phyloP scores from a whole-genome alignment of 208 protist genomes.

The Wallacemonas rigidus region DNA sequence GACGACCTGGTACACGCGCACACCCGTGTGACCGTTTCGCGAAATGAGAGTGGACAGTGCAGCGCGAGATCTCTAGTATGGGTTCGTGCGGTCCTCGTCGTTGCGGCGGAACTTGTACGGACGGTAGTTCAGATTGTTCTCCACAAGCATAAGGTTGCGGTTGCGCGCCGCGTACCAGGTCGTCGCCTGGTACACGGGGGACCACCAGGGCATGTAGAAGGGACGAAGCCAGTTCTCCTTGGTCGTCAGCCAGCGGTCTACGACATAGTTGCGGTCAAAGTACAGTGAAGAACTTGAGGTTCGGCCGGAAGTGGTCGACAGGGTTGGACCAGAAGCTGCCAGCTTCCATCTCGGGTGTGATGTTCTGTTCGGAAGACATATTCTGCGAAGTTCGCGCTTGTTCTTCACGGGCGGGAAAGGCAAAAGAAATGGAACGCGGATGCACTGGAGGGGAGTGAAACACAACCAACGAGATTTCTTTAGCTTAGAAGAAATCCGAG shows the following conservation, averaged over 20 bases:
- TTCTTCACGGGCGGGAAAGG: background rate
- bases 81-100: constrained; percentile 89
- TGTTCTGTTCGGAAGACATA: constrained; percentile 44
- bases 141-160: constrained; percentile 87
- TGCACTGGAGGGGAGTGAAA: background rate
- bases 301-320: constrained; percentile 91
- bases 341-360: constrained; percentile 33
- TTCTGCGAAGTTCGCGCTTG: constrained; percentile 7
- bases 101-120: constrained; percentile 90
- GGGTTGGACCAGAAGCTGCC: constrained; percentile 87
- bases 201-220: constrained; percentile 89
- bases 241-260: constrained; percentile 78
- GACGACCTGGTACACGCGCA: too few relatives aligned
- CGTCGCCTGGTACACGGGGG: constrained; percentile 78
- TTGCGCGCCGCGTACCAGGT: constrained; percentile 88
- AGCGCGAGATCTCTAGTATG: constrained; percentile 55
- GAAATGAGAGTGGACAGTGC: background rate
- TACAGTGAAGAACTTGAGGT: constrained; percentile 91
- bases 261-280: constrained; percentile 76
- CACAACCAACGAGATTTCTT: constrained; percentile 9
- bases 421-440: too few relatives aligned
- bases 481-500: too few relatives aligned
- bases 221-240: constrained; percentile 82
- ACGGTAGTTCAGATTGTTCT: constrained; percentile 92
- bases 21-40: background rate